Percentiles rank a stretch among this genome's conserved stretches.
These are phyloP conservation scores for Balakata baccata DNA, from an alignment of 345 rosid genomes.

Conservation along the genomic window DNA sequence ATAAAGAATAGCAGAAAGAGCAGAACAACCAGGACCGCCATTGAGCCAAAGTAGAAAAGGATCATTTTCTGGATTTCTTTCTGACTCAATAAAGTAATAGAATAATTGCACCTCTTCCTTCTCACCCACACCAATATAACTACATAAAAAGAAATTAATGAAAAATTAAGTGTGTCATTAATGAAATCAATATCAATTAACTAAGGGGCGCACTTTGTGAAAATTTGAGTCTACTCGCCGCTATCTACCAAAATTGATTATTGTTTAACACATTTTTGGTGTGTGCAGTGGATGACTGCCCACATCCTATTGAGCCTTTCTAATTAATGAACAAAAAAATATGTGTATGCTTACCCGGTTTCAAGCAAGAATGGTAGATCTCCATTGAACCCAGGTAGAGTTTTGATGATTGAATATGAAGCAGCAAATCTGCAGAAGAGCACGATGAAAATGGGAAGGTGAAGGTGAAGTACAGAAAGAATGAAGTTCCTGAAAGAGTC, in stretches of 20 bases:
- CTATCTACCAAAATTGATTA: too few relatives aligned
- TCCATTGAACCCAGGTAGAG: not conserved
- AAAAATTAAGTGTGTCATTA: not conserved
- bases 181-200: too few relatives aligned
- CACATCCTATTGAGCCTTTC: too few relatives aligned
- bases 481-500: not conserved
- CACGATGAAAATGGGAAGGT: not conserved
- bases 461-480: not conserved
- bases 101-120: not conserved
- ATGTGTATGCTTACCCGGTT: not conserved
- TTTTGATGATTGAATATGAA: not conserved
- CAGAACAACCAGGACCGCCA: conserved; percentile 49
- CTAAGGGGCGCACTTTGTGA: too few relatives aligned
- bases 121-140: conserved; percentile 2
- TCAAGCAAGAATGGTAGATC: not conserved
- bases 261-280: too few relatives aligned
- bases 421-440: not conserved
- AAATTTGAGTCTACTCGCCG: too few relatives aligned
- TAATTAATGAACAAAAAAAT: too few relatives aligned
- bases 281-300: too few relatives aligned
- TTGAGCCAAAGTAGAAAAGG: conserved; percentile 38
- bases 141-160: not conserved
- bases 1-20: conserved; percentile 27
- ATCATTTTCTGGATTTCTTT: conserved; percentile 32
- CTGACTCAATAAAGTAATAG: not conserved